Conservation (phyloP, 2,329 filamentous ascomycete genomes). For the Zarea fungicola region DNA sequence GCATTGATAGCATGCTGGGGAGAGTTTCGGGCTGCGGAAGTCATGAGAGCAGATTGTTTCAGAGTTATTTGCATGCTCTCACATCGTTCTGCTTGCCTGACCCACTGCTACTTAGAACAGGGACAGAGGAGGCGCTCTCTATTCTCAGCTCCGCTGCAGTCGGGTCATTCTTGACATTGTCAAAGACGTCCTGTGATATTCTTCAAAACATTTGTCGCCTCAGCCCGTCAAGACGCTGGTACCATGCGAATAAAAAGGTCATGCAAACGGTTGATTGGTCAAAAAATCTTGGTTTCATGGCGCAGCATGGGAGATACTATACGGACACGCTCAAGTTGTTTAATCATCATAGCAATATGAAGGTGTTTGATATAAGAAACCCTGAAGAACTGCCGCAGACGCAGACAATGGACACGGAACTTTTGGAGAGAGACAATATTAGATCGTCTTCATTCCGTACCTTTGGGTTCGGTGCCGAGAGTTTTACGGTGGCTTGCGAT, state of each 20-base stretch:
- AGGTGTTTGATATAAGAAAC: background rate
- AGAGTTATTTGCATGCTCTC: conserved; percentile 46
- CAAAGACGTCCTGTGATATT: background rate
- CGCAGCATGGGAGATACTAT: background rate
- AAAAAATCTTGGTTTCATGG: background rate
- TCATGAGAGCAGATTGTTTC: conserved; percentile 46
- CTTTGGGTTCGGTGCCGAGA: background rate
- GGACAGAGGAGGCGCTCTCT: conserved; percentile 38
- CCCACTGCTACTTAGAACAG: conserved; percentile 10
- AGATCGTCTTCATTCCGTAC: background rate
- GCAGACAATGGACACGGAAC: background rate
- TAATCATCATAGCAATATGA: background rate
- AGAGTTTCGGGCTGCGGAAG: conserved; percentile 45
- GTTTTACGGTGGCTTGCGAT: background rate
- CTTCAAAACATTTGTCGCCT: background rate
- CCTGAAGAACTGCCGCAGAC: background rate
- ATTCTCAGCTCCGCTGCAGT: conserved; percentile 43
- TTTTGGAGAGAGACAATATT: background rate
- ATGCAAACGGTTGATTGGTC: conserved; percentile 3
- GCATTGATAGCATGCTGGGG: conserved; percentile 42
- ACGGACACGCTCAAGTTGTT: background rate
- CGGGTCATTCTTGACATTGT: background rate
- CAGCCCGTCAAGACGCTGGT: background rate
- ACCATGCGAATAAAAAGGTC: background rate
- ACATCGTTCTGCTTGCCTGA: conserved; percentile 48